Evolutionary conservation across 2,329 filamentous ascomycete genomes (phyloP).

Genomic region (Colletotrichum incanum): DNA sequence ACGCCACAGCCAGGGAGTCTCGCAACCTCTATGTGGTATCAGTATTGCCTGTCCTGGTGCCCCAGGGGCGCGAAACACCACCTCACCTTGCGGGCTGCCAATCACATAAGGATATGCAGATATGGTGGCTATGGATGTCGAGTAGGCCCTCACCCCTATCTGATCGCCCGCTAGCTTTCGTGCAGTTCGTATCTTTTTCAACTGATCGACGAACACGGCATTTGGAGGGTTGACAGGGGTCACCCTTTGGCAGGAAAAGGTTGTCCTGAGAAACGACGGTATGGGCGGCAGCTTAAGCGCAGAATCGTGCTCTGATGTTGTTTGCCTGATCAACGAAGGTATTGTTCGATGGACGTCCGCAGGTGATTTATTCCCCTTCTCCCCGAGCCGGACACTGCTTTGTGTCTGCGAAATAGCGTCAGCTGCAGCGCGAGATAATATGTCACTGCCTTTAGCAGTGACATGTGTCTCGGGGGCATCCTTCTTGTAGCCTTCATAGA

Average conservation of each 20-base stretch:
- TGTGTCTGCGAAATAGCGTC: neutral
- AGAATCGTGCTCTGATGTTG: slow-evolving; percentile 84
- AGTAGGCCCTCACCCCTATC: slow-evolving; percentile 89
- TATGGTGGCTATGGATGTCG: slow-evolving; percentile 86
- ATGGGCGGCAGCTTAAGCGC: slow-evolving; percentile 71
- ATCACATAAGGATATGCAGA: slow-evolving; percentile 81
- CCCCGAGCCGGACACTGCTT: neutral
- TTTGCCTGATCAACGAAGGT: slow-evolving; percentile 73
- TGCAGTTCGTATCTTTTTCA: slow-evolving; percentile 81
- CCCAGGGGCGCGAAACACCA: neutral
- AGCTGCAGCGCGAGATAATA: slow-evolving; percentile 45
- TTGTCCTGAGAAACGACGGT: slow-evolving; percentile 65
- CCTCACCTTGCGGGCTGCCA: slow-evolving; percentile 59
- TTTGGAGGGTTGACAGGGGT: slow-evolving; percentile 82
- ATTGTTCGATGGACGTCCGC: slow-evolving; percentile 12
- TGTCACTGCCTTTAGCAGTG: slow-evolving; percentile 38
- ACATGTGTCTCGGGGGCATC: neutral
- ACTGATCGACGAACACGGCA: slow-evolving; percentile 78
- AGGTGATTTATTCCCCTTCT: neutral
- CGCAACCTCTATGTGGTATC: slow-evolving; percentile 59
- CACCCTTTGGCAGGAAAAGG: slow-evolving; percentile 86
- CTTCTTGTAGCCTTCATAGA: slow-evolving; percentile 66
- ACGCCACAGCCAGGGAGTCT: slow-evolving; percentile 84
- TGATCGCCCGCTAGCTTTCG: slow-evolving; percentile 81
- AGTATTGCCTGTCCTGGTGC: neutral